Base-by-base conservation (phyloP, 768 basidiomycete species). In the Filobasidium floriforme region DNA sequence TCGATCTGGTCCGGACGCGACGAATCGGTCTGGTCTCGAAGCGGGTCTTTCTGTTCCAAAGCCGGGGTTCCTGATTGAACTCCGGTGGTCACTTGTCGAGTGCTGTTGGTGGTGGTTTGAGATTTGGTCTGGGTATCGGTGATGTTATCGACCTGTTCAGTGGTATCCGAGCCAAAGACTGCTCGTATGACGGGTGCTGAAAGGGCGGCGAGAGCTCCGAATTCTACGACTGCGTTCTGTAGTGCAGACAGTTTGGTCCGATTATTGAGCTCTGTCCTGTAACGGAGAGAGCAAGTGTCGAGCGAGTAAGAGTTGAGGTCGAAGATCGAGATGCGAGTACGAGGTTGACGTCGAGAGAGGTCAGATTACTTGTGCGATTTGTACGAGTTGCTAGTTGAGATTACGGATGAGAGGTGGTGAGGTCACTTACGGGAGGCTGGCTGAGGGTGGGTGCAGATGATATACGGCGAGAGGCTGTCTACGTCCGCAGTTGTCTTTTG, bases 131-230 rank as follows among this genome's bases (percentile, higher is more conserved):
- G 22, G 22, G 41, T 22, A 19, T 59, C 46, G 22, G 15, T 22
- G 44, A 1, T 52, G 2, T 32, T 18, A 14, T 7, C 19, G 18
- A 41, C 41, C 51, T 44, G 12, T 12, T 12, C 29, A 29, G 51
- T 66, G 54, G 32, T 62, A 43, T 37, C 52, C 61, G 46, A 69
- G 1, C 73, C 70, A 59, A 76, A 77, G 62, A 76, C 72, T 41
- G 77, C 69, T 62, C 74, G 69, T 63, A 78, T 70, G 66, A 78
- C 74, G 41, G 77, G 77, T 51, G 73, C 57, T 18, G 73, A 71
- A 44, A 76, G 69, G 15, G 76, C 74, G 69, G 74, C 77, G 44
- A 75, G 72, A 57, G 76, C 71, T 63, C 75, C 77, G 55, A 78
- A 71, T 66, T 76, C 73, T 28, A 78, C 63, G 22, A 37, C 32